Evolutionary conservation across 768 basidiomycete genomes (phyloP), one percentile per base, ranked within the genome.

Genomic region (Coprinopsis strossmayeri): DNA sequence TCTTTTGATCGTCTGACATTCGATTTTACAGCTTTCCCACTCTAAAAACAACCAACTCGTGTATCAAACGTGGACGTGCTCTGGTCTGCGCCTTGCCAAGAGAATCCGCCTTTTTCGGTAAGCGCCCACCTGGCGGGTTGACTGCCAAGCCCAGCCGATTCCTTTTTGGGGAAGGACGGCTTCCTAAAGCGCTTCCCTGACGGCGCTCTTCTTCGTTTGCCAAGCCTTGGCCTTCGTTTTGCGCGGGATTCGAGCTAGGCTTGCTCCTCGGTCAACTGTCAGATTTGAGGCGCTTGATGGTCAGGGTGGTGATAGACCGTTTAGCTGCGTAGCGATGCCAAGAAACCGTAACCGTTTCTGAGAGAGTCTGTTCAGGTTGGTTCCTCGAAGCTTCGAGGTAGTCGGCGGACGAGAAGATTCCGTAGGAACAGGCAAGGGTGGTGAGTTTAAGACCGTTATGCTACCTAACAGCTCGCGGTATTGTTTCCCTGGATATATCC

Each of bases 101-200:
- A 9, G 21, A 21, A 25, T 25, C 40, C 40, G 40, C 40, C 27
- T 27, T 45, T 45, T 27, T 32, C 43, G 43, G 27, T 32, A 3
- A 3, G 26, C 28, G 43, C 43, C 43, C 28, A 45, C 13, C 4
- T 21, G 5, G 35, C 17, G 40, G 40, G 40, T 23, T 23, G 25
- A 24, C 21, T 23, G 18, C 23, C 40, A 23, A 23, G 40, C 3
- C 3, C 4, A 18, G 28, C 20, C 27, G 4, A 45, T 28, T 4
- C 43, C 43, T 45, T 45, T 45, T 45, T 45, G 25, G 43, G 43
- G 43, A 27, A 45, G 21, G 43, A 32, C 27, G 43, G 43, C 43
- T 45, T 45, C 43, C 43, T 45, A 45, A 45, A 45, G 30, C 12
- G 37, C 12, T 38, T 38, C 9, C 7, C 5, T 21, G 37, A 13